A percentile compares a stretch with the other conserved stretches of the same genome.
Conservation (phyloP, 345 rosid genomes). For the Cardamine chenopodiifolia region DNA sequence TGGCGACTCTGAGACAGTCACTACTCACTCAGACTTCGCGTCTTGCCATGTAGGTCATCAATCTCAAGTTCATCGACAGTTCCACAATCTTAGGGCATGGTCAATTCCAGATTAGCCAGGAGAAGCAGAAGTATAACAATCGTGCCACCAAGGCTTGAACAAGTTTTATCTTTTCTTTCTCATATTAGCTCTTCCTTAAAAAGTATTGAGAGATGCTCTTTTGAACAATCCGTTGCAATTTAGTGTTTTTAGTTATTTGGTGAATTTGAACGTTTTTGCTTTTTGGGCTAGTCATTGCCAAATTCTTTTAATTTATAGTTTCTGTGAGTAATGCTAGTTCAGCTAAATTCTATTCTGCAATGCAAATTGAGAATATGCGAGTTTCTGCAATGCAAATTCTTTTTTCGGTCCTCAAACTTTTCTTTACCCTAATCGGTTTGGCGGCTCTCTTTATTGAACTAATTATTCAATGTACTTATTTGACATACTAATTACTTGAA, state of each 20-base stretch:
- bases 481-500: no score
- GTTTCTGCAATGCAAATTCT: background rate
- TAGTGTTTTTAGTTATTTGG: slow-evolving; percentile 4
- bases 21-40: slow-evolving; percentile 76
- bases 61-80: slow-evolving; percentile 75
- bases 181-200: background rate
- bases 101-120: slow-evolving; percentile 69
- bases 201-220: background rate
- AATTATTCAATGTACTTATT: no score
- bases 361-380: background rate
- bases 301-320: background rate
- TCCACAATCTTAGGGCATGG: slow-evolving; percentile 73
- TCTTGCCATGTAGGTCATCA: slow-evolving; percentile 67
- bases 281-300: background rate
- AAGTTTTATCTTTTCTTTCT: background rate
- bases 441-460: no score
- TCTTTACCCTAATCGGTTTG: no score
- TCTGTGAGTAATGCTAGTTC: background rate
- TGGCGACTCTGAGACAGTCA: slow-evolving; percentile 75
- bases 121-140: slow-evolving; percentile 64
- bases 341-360: background rate
- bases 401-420: no score
- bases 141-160: slow-evolving; percentile 57
- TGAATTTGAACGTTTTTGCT: background rate
- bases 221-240: background rate